Evolutionary conservation across 129 eudicot species (phyloP).

Genomic region (Lonicera japonica): DNA sequence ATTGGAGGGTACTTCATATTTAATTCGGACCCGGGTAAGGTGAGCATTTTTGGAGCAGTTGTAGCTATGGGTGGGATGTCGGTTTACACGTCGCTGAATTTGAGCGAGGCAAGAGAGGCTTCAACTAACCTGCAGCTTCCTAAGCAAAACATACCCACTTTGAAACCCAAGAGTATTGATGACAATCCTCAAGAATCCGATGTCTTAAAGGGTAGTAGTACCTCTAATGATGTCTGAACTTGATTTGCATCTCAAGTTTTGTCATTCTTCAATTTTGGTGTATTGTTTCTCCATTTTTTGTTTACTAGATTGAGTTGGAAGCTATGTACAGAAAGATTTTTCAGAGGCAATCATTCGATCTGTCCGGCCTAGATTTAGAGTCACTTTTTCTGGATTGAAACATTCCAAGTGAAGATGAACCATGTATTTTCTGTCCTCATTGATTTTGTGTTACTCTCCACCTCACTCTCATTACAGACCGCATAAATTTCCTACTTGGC

Average conservation of each 20-base stretch:
- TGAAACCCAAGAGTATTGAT: slow-evolving; percentile 26
- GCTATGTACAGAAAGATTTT: background rate
- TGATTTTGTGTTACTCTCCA: too few relatives aligned
- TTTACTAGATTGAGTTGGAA: background rate
- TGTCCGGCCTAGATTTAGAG: too few relatives aligned
- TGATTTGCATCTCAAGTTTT: background rate
- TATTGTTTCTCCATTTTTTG: too few relatives aligned
- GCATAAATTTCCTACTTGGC: too few relatives aligned
- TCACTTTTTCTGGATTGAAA: too few relatives aligned
- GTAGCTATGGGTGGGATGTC: slow-evolving; percentile 72
- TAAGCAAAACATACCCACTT: slow-evolving; percentile 26
- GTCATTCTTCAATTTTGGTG: background rate
- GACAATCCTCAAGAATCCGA: slow-evolving; percentile 21
- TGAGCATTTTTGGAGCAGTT: slow-evolving; percentile 63
- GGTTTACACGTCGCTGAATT: slow-evolving; percentile 52
- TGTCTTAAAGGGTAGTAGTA: slow-evolving; percentile 6
- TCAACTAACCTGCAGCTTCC: slow-evolving; percentile 22
- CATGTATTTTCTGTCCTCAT: too few relatives aligned
- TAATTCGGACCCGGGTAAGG: slow-evolving; percentile 60
- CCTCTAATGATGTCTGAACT: slow-evolving; percentile 7
- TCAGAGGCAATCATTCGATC: background rate
- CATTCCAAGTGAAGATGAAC: too few relatives aligned
- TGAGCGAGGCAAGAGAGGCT: slow-evolving; percentile 25
- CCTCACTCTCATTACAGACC: too few relatives aligned
- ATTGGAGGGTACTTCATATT: slow-evolving; percentile 63